Evolutionary conservation across 1,139 yeast genomes (phyloP).

Genomic region (Lodderomyces parapsilosis): DNA sequence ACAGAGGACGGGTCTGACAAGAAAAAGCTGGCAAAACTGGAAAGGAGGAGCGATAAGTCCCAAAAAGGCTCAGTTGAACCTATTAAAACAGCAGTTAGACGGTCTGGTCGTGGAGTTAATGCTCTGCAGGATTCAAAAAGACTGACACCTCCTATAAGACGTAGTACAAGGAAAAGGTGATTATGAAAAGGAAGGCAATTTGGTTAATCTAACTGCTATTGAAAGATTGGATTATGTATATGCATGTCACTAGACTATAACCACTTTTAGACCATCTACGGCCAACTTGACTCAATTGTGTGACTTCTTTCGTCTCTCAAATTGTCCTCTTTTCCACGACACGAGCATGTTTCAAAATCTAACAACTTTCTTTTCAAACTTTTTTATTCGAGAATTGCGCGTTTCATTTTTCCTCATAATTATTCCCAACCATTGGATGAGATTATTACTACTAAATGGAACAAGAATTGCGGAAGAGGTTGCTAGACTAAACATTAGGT

Average conservation of each 20-base stretch:
- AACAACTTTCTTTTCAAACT: not conserved
- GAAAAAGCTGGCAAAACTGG: slow-evolving; percentile 12
- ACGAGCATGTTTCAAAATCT: not conserved
- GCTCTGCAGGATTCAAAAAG: slow-evolving; percentile 12
- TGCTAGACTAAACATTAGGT: not conserved
- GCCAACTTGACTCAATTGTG: not conserved
- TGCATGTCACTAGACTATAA: too few species aligned
- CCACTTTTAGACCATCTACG: too few species aligned
- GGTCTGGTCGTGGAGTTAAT: slow-evolving; percentile 23
- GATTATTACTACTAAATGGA: not conserved
- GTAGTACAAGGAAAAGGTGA: slow-evolving; percentile 27
- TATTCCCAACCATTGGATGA: not conserved
- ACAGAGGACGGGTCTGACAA: slow-evolving; percentile 10
- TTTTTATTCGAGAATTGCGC: not conserved
- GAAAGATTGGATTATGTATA: too few species aligned
- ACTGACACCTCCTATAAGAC: slow-evolving; percentile 20
- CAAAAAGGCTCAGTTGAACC: slow-evolving; percentile 8
- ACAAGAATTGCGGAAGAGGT: not conserved
- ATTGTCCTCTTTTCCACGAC: not conserved
- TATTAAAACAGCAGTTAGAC: slow-evolving; percentile 18
- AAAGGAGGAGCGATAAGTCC: slow-evolving; percentile 8
- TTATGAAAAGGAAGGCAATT: not conserved
- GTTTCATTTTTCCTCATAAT: not conserved
- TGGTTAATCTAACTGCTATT: too few species aligned
- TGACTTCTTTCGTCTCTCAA: not conserved